Evolutionary conservation across 1,284 basidiomycete genomes (phyloP).

Genomic region (Ganoderma multipileum): DNA sequence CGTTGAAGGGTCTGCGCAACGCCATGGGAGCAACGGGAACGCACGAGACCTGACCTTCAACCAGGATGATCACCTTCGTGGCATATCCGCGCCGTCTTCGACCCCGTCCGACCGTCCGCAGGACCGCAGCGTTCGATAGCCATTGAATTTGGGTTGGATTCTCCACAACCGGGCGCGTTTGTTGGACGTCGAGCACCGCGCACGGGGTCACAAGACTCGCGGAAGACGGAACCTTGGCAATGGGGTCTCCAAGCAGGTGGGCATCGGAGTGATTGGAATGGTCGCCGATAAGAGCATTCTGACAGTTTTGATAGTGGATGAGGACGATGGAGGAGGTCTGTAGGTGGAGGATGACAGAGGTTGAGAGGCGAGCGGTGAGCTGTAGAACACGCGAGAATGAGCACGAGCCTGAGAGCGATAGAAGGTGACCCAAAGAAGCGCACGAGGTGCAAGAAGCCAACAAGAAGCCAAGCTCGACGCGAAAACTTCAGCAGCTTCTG

Average conservation of each 20-base stretch:
- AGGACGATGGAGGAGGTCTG: neutral
- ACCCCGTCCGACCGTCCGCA: neutral
- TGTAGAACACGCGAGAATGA: neutral
- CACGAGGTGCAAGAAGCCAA: neutral
- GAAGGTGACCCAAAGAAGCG: neutral
- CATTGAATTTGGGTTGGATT: neutral
- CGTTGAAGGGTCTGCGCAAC: neutral
- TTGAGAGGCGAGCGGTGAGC: neutral
- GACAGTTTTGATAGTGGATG: no score
- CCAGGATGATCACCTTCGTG: slow-evolving; percentile 2
- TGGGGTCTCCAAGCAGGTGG: neutral
- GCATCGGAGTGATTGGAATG: neutral
- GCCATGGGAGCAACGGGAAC: neutral
- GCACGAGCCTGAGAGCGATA: neutral
- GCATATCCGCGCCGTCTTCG: neutral
- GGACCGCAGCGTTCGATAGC: neutral
- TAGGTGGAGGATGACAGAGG: neutral
- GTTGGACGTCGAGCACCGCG: neutral
- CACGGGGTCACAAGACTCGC: neutral
- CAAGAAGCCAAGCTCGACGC: neutral
- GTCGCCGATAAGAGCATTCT: neutral
- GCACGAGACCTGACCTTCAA: neutral
- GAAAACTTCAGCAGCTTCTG: slow-evolving; percentile 3
- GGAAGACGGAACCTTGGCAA: slow-evolving; percentile 3
- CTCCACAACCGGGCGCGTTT: neutral